Evolutionary conservation across 805 yeast species (phyloP), one percentile per base, ranked within the genome.

Genomic region (Ogataea allantospora): DNA sequence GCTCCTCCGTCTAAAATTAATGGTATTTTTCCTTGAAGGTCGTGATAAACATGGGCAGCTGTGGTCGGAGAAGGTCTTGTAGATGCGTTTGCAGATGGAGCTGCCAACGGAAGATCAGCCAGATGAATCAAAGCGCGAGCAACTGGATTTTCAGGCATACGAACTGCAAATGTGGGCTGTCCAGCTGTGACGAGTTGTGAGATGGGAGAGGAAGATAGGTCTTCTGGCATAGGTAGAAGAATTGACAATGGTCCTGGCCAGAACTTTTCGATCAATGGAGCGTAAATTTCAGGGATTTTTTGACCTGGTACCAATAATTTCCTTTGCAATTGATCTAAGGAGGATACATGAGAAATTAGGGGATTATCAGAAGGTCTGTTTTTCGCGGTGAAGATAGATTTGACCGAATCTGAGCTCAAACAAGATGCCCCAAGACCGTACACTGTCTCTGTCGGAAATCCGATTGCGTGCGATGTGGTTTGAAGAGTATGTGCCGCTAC

Each of bases 221-320:
- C 52, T 5, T 44, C 48, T 18, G 66, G 62, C 5, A 76, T 68
- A 0, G 96, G 96, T 14, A 93, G 64, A 34, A 93, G 60, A 22
- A 93, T 86, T 0, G 96, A 88, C 39, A 93, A 65, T 0, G 99
- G 98, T 0, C 99, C 99, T 0, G 99, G 99, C 98, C 98, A 93
- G 52, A 85, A 83, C 45, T 70, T 71, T 2, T 71, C 69, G 8
- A 89, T 67, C 27, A 93, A 67, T 0, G 77, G 73, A 21, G 66
- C 62, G 57, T 93, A 93, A 0, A 80, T 70, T 1, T 65, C 63
- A 0, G 98, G 98, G 5, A 91, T 74, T 17, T 67, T 63, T 40
- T 62, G 66, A 13, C 61, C 42, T 5, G 52, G 51, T 9, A 58
- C 51, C n/a, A 77, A 67, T 27, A 89, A 65, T 47, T 71, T 71